Evolutionary conservation across 2,329 filamentous ascomycete species (phyloP).

Genomic region (Xylaria sp.): DNA sequence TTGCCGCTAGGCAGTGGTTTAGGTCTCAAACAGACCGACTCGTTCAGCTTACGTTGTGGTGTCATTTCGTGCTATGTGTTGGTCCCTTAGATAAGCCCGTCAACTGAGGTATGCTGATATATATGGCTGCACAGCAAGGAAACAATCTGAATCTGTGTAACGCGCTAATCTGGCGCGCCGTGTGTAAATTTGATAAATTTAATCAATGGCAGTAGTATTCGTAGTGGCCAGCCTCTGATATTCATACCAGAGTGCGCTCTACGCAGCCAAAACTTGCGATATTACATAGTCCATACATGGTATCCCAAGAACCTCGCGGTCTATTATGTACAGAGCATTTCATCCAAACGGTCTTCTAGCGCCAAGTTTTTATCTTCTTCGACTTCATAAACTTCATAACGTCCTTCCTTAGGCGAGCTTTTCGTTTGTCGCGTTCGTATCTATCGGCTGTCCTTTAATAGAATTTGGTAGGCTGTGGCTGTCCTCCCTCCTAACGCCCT

Average conservation of each 20-base stretch:
- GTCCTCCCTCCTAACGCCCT: constrained; percentile 20
- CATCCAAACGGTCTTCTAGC: constrained; percentile 9
- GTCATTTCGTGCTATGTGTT: neutral
- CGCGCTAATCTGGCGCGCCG: neutral
- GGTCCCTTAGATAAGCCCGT: neutral
- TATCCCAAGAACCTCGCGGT: neutral
- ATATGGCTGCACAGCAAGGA: constrained; percentile 8
- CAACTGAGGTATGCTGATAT: neutral
- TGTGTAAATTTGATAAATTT: constrained; percentile 8
- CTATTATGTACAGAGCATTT: constrained; percentile 23
- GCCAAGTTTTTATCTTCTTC: neutral
- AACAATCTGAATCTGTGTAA: constrained; percentile 16
- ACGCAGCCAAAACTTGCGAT: neutral
- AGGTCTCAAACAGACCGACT: constrained; percentile 21
- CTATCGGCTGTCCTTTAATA: constrained; percentile 19
- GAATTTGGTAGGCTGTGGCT: constrained; percentile 25
- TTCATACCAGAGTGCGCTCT: neutral
- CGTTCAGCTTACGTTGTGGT: neutral
- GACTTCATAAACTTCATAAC: neutral
- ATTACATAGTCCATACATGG: constrained; percentile 8
- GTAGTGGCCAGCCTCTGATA: neutral
- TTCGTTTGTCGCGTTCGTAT: constrained; percentile 8
- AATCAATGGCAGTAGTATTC: constrained; percentile 1
- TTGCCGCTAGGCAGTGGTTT: constrained; percentile 20
- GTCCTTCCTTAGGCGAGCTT: constrained; percentile 20